A percentile compares a stretch with the other conserved stretches of the same genome.
phyloP scores from a whole-genome alignment of 129 eudicot species.

The Chrysanthemum seticuspe region DNA sequence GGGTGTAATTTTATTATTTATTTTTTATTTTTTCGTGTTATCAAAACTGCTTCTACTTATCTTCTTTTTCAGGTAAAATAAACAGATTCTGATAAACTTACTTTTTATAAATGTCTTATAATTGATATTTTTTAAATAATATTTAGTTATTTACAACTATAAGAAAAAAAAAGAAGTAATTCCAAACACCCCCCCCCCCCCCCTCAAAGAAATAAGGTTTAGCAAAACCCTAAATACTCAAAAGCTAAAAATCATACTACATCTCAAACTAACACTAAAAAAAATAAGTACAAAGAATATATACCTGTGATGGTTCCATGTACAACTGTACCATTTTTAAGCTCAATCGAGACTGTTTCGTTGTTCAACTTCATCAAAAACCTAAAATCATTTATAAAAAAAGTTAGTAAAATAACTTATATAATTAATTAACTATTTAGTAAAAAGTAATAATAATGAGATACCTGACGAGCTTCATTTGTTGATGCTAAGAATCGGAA shows the following conservation, averaged over 20 bases:
- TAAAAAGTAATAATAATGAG: neutral
- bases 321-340: constrained; percentile 71
- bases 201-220: constrained; percentile 11
- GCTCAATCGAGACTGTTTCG: constrained; percentile 79
- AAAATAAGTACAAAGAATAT: no score
- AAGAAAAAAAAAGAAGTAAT: no score
- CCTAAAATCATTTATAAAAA: neutral
- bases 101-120: no score
- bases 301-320: constrained; percentile 74
- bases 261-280: neutral
- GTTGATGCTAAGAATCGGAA: constrained; percentile 23
- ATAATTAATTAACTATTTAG: neutral
- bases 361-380: constrained; percentile 71
- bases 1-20: no score
- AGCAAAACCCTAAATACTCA: constrained; percentile 29
- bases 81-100: no score
- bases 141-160: no score
- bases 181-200: no score
- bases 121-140: no score
- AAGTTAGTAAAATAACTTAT: neutral
- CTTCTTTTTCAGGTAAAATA: no score
- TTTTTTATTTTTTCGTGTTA: no score
- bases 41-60: no score
- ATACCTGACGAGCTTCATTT: constrained; percentile 87
- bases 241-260: neutral